These are phyloP conservation scores for Phoma sp. DNA, from an alignment of 2,329 filamentous ascomycete species.

Conservation along the genomic window DNA sequence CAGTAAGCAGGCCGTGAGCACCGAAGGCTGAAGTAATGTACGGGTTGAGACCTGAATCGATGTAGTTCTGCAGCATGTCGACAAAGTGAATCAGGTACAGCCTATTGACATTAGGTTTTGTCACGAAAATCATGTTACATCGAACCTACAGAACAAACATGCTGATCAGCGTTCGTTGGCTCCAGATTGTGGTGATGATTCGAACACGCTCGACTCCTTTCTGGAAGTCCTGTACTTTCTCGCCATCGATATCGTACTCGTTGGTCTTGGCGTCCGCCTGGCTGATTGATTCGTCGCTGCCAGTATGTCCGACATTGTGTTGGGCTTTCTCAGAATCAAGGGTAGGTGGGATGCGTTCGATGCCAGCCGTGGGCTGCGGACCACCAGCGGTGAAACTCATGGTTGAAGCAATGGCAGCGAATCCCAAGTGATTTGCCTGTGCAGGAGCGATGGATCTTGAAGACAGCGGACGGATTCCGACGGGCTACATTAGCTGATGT, in stretches of 20 bases:
- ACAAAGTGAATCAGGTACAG: slow-evolving; percentile 57
- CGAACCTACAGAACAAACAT: slow-evolving; percentile 48
- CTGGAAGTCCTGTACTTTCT: slow-evolving; percentile 41
- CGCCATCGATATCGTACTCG: slow-evolving; percentile 15
- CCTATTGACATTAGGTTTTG: slow-evolving; percentile 26
- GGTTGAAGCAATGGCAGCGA: slow-evolving; percentile 5
- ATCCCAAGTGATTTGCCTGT: slow-evolving; percentile 14
- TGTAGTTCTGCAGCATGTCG: slow-evolving; percentile 54
- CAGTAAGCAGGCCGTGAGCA: slow-evolving; percentile 43
- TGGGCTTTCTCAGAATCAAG: slow-evolving; percentile 32
- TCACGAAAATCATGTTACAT: background rate
- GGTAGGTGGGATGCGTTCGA: slow-evolving; percentile 20
- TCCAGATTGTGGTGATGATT: slow-evolving; percentile 51
- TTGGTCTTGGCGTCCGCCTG: slow-evolving; percentile 22
- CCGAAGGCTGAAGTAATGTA: slow-evolving; percentile 50
- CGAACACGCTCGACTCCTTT: slow-evolving; percentile 49
- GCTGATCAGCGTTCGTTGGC: slow-evolving; percentile 43
- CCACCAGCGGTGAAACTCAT: slow-evolving; percentile 22
- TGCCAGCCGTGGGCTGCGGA: slow-evolving; percentile 15
- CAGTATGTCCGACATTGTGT: background rate
- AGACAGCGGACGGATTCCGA: slow-evolving; percentile 12
- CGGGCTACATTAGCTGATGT: slow-evolving; percentile 14
- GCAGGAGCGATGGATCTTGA: slow-evolving; percentile 20
- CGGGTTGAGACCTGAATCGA: slow-evolving; percentile 48
- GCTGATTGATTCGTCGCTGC: slow-evolving; percentile 11